phyloP scores from a whole-genome alignment of 1,284 basidiomycete genomes.

The Ustilago nuda region DNA sequence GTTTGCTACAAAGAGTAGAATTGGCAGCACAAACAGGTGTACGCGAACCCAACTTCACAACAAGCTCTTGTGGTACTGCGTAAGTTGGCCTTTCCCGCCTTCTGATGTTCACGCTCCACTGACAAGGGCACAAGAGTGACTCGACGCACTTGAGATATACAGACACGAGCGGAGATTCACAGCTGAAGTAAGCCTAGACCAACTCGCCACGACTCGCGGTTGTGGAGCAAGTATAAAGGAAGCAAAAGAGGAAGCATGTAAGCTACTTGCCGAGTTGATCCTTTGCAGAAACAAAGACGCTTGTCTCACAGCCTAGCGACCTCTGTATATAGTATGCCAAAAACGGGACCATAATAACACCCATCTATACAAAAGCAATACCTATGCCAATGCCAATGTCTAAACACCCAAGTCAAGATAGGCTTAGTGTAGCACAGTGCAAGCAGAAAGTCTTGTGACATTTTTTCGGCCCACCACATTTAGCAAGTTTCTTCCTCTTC shows the following conservation, averaged over 20 bases:
- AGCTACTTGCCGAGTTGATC: not conserved
- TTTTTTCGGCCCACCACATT: slow-evolving; percentile 26
- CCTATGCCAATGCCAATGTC: too few relatives aligned
- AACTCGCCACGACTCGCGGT: too few relatives aligned
- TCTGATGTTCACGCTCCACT: too few relatives aligned
- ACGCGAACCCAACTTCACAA: slow-evolving; percentile 11
- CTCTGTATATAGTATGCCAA: too few relatives aligned
- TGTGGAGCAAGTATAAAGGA: slow-evolving; percentile 26
- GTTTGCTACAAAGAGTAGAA: slow-evolving; percentile 6
- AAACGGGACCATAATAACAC: too few relatives aligned
- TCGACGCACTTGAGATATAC: not conserved
- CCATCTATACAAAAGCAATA: too few relatives aligned
- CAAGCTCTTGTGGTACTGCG: slow-evolving; percentile 14
- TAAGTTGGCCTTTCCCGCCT: slow-evolving; percentile 8
- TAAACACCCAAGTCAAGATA: not conserved
- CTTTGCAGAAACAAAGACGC: slow-evolving; percentile 7
- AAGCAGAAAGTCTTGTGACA: slow-evolving; percentile 49
- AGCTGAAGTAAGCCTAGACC: not conserved
- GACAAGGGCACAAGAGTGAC: not conserved
- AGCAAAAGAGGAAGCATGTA: slow-evolving; percentile 27
- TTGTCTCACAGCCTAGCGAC: not conserved
- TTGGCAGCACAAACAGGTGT: slow-evolving; percentile 14
- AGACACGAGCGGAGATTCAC: slow-evolving; percentile 23
- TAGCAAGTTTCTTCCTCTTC: not conserved
- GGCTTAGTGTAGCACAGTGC: slow-evolving; percentile 19